Conservation (phyloP, 495 filamentous ascomycete species). For the Aspergillus haitiensis region DNA sequence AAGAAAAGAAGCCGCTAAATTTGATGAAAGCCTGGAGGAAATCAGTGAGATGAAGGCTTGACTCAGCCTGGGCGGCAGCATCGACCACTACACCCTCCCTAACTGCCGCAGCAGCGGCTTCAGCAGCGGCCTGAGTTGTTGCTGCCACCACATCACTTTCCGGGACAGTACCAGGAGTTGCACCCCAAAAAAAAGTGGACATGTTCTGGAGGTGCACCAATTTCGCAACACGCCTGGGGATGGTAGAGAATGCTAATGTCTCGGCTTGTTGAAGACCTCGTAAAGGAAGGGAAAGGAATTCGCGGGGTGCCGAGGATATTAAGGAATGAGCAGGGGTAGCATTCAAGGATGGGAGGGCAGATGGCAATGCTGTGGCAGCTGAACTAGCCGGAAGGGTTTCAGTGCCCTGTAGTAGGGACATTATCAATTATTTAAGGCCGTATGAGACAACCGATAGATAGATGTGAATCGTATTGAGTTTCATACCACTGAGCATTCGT, state of each 20-base stretch:
- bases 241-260: conserved; percentile 37
- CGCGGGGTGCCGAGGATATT: conserved; percentile 37
- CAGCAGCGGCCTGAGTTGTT: conserved; percentile 30
- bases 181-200: conserved; percentile 30
- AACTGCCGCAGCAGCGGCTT: conserved; percentile 22
- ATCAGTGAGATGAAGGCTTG: conserved; percentile 37
- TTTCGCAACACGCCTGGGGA: conserved; percentile 40
- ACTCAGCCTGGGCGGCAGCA: conserved; percentile 28
- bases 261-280: conserved; percentile 42
- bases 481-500: conserved; percentile 7
- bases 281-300: conserved; percentile 37
- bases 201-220: conserved; percentile 34
- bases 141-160: conserved; percentile 30
- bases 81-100: conserved; percentile 32
- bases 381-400: conserved; percentile 8
- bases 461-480: conserved; percentile 2
- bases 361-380: conserved; percentile 12
- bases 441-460: conserved; percentile 5
- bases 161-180: conserved; percentile 25
- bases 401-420: conserved; percentile 20
- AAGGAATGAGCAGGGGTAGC: conserved; percentile 26
- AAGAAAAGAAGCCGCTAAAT: conserved; percentile 86
- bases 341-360: conserved; percentile 22
- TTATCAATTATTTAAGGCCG: conserved; percentile 5
- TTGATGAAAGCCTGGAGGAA: conserved; percentile 50